A percentile compares a stretch with the other conserved stretches of the same genome.
Conservation (phyloP, 192 early-diverging fungal species). For the Coemansia sp. region DNA sequence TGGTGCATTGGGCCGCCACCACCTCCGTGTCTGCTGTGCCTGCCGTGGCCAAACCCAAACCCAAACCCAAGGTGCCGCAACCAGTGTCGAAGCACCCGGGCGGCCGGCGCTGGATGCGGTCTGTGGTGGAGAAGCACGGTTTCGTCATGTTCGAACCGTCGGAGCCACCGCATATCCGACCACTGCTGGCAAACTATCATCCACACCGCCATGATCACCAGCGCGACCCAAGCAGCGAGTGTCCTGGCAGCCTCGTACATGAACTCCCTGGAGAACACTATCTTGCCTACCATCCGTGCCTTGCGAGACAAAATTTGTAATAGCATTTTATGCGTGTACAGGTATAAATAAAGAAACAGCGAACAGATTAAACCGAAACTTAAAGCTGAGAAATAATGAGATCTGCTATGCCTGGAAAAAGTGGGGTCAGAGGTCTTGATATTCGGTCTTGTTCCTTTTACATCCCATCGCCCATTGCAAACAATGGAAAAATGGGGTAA, state of each 20-base stretch:
- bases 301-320: background rate
- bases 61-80: background rate
- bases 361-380: too few relatives aligned
- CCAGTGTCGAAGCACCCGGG: background rate
- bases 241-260: conserved; percentile 25
- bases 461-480: too few relatives aligned
- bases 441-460: too few relatives aligned
- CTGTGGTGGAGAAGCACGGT: background rate
- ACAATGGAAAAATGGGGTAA: too few relatives aligned
- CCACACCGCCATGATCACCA: conserved; percentile 27
- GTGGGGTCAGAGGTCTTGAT: too few relatives aligned
- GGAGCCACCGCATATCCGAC: conserved; percentile 50
- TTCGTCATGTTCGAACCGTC: background rate
- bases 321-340: background rate
- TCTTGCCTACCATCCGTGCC: background rate
- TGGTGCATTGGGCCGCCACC: too few relatives aligned
- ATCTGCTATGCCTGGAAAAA: too few relatives aligned
- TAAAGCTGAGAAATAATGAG: too few relatives aligned
- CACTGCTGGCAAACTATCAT: conserved; percentile 48
- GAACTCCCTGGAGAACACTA: conserved; percentile 4
- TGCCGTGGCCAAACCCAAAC: background rate
- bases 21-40: background rate
- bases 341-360: background rate
- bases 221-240: background rate
- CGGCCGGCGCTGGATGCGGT: background rate